Evolutionary conservation across 331 rosid genomes (phyloP).

Genomic region (Quercus lobata): DNA sequence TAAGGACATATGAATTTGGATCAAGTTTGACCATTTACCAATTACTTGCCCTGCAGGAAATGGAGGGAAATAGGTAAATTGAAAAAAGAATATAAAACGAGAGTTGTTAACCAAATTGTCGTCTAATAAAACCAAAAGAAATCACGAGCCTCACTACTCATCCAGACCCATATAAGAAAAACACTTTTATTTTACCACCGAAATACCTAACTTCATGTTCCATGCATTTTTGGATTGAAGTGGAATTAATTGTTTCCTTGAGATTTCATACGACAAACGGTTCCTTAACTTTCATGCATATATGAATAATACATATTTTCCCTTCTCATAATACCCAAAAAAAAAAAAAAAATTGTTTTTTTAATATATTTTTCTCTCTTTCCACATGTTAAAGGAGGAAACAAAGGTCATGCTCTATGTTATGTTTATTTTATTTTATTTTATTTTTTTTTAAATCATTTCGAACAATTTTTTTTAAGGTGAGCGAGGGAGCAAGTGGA

Average conservation of each 20-base stretch:
- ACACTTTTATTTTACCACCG: background rate
- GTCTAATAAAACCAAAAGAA: background rate
- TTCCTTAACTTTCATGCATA: background rate
- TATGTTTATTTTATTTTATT: no score
- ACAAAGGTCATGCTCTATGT: no score
- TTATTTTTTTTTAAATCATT: no score
- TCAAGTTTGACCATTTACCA: slow-evolving; percentile 15
- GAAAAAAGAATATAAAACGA: background rate
- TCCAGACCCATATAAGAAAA: background rate
- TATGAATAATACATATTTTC: no score
- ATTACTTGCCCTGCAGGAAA: slow-evolving; percentile 22
- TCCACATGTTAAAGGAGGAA: no score
- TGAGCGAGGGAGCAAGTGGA: no score
- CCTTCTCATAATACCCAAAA: no score
- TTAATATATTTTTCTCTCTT: no score
- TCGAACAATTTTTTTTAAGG: no score
- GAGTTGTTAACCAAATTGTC: slow-evolving; percentile 21
- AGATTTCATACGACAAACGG: background rate
- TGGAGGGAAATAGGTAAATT: slow-evolving; percentile 7
- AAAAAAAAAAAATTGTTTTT: no score
- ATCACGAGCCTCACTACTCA: background rate
- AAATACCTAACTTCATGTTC: background rate
- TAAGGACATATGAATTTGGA: slow-evolving; percentile 8
- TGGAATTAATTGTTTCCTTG: background rate
- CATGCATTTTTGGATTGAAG: background rate